Conservation (phyloP, 2,329 filamentous ascomycete genomes). For the Didymella glomerata region DNA sequence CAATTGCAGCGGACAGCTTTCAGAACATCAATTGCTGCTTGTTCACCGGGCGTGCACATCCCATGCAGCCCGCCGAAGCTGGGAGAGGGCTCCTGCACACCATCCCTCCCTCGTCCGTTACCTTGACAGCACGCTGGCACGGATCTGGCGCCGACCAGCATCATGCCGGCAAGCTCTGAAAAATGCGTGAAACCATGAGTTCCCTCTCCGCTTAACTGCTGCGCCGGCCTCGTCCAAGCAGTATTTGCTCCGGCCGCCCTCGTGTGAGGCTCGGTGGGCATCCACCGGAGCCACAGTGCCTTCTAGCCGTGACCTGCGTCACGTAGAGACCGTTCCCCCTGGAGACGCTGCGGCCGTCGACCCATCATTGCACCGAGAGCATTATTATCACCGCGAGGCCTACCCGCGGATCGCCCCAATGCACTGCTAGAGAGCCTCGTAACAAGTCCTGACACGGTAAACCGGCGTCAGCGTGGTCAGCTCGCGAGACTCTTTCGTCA, state of each 20-base stretch:
- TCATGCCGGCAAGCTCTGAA: constrained; percentile 33
- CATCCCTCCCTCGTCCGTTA: constrained; percentile 31
- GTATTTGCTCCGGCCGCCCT: constrained; percentile 22
- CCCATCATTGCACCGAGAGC: constrained; percentile 21
- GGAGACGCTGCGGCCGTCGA: constrained; percentile 30
- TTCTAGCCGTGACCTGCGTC: constrained; percentile 31
- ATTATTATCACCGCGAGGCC: constrained; percentile 26
- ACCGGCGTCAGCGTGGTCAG: constrained; percentile 28
- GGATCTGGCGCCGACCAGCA: constrained; percentile 33
- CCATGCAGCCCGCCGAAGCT: constrained; percentile 27
- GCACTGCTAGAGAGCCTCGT: constrained; percentile 6
- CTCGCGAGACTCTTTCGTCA: constrained; percentile 43
- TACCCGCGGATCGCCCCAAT: constrained; percentile 22
- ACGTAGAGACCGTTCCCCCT: constrained; percentile 38
- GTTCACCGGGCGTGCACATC: constrained; percentile 11
- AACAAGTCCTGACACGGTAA: constrained; percentile 25
- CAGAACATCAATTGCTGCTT: constrained; percentile 14
- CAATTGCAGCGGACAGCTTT: neutral
- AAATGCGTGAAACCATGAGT: constrained; percentile 38
- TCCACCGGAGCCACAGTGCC: constrained; percentile 14
- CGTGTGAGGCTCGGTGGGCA: constrained; percentile 17
- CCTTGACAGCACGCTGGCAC: constrained; percentile 35
- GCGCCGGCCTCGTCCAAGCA: constrained; percentile 27
- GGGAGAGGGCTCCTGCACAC: constrained; percentile 20
- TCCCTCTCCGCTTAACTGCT: constrained; percentile 36